Evolutionary conservation across 2,329 filamentous ascomycete genomes (phyloP).

Genomic region (Ilyonectria mors-panacis): DNA sequence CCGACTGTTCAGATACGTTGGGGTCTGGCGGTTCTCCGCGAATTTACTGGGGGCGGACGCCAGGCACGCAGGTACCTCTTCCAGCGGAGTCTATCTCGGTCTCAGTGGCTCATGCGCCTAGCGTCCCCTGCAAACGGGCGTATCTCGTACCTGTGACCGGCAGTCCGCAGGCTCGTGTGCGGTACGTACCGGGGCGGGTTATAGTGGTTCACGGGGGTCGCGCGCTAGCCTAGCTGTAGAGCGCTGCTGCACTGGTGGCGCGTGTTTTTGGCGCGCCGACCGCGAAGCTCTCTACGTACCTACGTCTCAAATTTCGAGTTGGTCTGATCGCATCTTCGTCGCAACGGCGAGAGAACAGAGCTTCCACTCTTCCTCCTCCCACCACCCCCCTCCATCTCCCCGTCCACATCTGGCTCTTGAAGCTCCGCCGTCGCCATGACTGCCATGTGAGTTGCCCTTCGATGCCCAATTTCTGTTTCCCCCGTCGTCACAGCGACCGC

Average conservation of each 20-base stretch:
- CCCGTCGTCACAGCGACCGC: background rate
- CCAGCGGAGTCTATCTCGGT: conserved; percentile 6
- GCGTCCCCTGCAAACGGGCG: conserved; percentile 4
- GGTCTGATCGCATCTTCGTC: conserved; percentile 28
- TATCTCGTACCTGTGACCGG: background rate
- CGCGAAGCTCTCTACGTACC: conserved; percentile 20
- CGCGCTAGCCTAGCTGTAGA: background rate
- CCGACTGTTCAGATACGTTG: conserved; percentile 10
- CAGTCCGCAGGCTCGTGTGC: background rate
- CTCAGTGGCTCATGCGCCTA: conserved; percentile 10
- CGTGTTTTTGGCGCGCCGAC: conserved; percentile 33
- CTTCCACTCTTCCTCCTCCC: conserved; percentile 4
- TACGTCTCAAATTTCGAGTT: conserved; percentile 27
- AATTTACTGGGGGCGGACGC: conserved; percentile 12
- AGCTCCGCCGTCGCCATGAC: conserved; percentile 50
- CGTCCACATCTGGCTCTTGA: conserved; percentile 1
- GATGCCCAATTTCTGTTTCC: background rate
- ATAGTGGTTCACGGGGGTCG: conserved; percentile 38
- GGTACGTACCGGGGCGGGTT: conserved; percentile 26
- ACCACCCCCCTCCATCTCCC: conserved; percentile 1
- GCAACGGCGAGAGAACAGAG: conserved; percentile 24
- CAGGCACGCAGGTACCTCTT: conserved; percentile 9
- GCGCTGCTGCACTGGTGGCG: conserved; percentile 18
- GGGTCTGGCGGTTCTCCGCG: conserved; percentile 13
- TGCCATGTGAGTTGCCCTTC: conserved; percentile 54